Evolutionary conservation across 306 rosid species (phyloP).

Genomic region (Gleditsia sinensis): DNA sequence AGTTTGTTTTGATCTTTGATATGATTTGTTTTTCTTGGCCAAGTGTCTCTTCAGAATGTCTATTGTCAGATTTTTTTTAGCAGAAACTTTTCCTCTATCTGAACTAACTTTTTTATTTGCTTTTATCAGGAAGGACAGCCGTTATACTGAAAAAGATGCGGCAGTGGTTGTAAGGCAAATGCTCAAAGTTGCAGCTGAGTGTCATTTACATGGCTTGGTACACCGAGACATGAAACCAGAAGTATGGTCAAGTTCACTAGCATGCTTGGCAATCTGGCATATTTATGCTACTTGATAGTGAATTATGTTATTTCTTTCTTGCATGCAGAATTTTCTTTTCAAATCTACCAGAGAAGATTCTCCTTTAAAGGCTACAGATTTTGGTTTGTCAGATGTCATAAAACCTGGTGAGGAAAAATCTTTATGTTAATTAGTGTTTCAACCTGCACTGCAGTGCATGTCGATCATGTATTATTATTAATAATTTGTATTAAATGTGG

Average conservation of each 20-base stretch:
- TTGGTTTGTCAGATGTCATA: conserved; percentile 86
- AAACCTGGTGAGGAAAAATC: conserved; percentile 57
- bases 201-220: conserved; percentile 86
- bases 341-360: conserved; percentile 67
- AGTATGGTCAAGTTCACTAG: conserved; percentile 42
- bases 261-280: background rate
- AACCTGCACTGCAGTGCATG: background rate
- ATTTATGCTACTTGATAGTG: conserved; percentile 5
- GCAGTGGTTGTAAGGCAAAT: conserved; percentile 87
- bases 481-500: background rate
- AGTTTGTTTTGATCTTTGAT: conserved; percentile 39
- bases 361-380: conserved; percentile 76
- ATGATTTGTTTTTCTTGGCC: conserved; percentile 2
- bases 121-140: conserved; percentile 76
- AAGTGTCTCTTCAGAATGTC: conserved; percentile 1
- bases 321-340: conserved; percentile 74
- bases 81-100: background rate
- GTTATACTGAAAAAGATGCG: conserved; percentile 81
- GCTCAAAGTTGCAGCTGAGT: conserved; percentile 90
- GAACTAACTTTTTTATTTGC: conserved; percentile 27
- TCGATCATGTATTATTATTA: background rate
- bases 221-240: conserved; percentile 95
- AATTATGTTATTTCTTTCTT: conserved; percentile 30
- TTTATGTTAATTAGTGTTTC: background rate
- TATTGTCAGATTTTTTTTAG: background rate